Evolutionary conservation across 1,284 basidiomycete species (phyloP), one percentile per base, ranked within the genome.

Genomic region (Hemileia vastatrix): DNA sequence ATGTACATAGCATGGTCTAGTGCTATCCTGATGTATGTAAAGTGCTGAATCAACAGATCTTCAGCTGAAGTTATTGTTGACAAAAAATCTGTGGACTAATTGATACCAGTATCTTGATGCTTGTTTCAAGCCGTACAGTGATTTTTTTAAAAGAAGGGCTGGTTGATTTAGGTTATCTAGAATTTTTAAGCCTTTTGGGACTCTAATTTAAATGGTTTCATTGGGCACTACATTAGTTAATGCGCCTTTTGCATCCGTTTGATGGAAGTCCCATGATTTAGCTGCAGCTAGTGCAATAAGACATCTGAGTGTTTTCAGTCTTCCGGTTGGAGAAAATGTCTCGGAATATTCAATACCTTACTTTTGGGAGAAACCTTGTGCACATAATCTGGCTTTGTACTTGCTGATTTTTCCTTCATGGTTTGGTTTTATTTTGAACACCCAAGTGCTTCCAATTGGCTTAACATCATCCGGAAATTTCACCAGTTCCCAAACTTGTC

Each of bases 121-220:
- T 23, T 57, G 55, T 15, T 57, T 57, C 1, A 57, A 15, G 23
- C 55, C 55, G 23, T 57, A 57, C 8, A 57, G 33, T 3, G 55
- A n/a, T 48, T 57, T 48, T 3, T 57, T 4, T 1, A 57, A 24
- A n/a, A 18, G 24, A 3, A 57, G 18, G 6, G 15, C 36, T 40
- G 15, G 18, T 1, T 24, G 6, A 4, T 4, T 4, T 13, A 47
- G 23, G 9, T 36, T n/a, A 11, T 57, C 45, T n/a, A n/a, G n/a
- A n/a, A 49, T 5, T 2, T 1, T 2, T 4, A 57, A 8, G 2
- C 55, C 55, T 57, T 57, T 23, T n/a, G 53, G 31, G n/a, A 54
- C 32, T 18, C 32, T 40, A 6, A 36, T 4, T 11, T 43, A 43
- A 5, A 54, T 19, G 6, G 32, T 24, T 54, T 36, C 32, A 2